Conservation (phyloP, 306 rosid species). For the Vachellia pachyceras region DNA sequence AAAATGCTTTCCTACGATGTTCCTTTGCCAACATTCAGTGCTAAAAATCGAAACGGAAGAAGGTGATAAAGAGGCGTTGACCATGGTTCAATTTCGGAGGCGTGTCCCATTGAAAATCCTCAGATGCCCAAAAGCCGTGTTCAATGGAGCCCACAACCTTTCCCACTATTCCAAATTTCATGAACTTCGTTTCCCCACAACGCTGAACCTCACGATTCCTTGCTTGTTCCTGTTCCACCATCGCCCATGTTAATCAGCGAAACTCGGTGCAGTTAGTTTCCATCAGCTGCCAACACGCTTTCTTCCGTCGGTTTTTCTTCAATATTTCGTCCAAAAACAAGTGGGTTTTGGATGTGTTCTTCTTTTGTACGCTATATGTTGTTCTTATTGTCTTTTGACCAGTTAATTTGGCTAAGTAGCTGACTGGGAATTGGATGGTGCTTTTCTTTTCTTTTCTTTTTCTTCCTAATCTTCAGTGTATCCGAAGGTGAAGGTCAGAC, state of each 20-base stretch:
- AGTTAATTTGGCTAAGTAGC: not conserved
- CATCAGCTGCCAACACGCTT: not conserved
- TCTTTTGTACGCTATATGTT: not conserved
- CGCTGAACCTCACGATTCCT: not conserved
- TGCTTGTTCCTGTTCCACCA: not conserved
- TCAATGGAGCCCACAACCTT: not conserved
- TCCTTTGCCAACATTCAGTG: no score
- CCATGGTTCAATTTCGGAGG: constrained; percentile 2
- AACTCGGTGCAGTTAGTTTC: not conserved
- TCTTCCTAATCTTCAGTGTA: constrained; percentile 41
- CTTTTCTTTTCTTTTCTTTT: not conserved
- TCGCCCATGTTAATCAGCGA: not conserved
- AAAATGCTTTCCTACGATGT: no score
- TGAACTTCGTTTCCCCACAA: not conserved
- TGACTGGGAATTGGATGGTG: constrained; percentile 2
- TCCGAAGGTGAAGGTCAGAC: constrained; percentile 51
- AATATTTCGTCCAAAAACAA: constrained; percentile 9
- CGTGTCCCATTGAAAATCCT: not conserved
- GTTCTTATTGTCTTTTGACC: not conserved
- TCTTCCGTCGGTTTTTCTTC: not conserved
- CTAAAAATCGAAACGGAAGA: not conserved
- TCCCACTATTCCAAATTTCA: not conserved
- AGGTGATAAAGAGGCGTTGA: not conserved
- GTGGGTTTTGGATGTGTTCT: constrained; percentile 16
- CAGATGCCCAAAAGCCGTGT: not conserved